These are phyloP conservation scores for Ophiostoma sp. DNA, from an alignment of 2,329 filamentous ascomycete genomes.

Conservation along the genomic window DNA sequence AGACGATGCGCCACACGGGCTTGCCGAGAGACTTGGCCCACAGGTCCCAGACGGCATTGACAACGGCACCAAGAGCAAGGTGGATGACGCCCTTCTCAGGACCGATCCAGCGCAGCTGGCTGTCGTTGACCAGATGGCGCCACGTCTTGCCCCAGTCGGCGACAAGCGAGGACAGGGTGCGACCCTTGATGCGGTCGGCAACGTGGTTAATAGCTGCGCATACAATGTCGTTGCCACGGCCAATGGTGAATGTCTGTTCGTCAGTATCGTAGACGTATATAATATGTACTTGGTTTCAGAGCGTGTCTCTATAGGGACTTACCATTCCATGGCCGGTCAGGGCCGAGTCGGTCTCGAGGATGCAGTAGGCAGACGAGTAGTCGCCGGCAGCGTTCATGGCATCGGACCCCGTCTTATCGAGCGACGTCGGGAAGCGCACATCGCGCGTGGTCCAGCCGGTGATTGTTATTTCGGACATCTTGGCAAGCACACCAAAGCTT, in stretches of 20 bases:
- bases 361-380: constrained; percentile 92
- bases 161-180: constrained; percentile 70
- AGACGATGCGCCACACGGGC: constrained; percentile 85
- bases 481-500: background rate
- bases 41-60: constrained; percentile 92
- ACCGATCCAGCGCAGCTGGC: constrained; percentile 87
- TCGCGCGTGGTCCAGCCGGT: constrained; percentile 67
- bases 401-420: constrained; percentile 94
- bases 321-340: constrained; percentile 76
- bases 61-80: constrained; percentile 79
- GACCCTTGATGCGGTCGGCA: constrained; percentile 67
- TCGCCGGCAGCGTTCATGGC: constrained; percentile 94
- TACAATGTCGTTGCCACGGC: constrained; percentile 87
- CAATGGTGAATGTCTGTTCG: constrained; percentile 68
- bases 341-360: constrained; percentile 71
- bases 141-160: constrained; percentile 81
- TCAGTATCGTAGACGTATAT: background rate
- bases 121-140: constrained; percentile 87
- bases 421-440: constrained; percentile 80
- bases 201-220: constrained; percentile 77
- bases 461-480: constrained; percentile 60
- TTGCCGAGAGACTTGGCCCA: constrained; percentile 84
- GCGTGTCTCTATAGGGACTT: background rate
- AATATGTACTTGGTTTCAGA: too few relatives aligned
- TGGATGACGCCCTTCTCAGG: constrained; percentile 93